Evolutionary conservation across 2,329 filamentous ascomycete genomes (phyloP), one percentile per base, ranked within the genome.

Genomic region (Dothideomycetes sp.): DNA sequence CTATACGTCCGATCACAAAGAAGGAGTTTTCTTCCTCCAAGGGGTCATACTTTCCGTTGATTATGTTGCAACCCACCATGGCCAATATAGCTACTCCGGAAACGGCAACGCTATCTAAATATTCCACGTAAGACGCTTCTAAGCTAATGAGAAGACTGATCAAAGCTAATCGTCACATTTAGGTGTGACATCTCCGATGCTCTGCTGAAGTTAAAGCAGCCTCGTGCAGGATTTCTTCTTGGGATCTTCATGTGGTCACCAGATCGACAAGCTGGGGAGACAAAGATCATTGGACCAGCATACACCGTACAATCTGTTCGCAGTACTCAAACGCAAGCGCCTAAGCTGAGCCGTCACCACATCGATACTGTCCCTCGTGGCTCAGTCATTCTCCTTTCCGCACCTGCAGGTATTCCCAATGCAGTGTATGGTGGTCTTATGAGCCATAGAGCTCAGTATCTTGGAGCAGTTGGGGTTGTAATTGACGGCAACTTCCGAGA

Each of bases 371-470:
- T 59, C 16, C 50, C 53, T 10, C 43, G 50, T 24, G 58, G 48
- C 16, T 52, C 50, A 19, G 54, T 63, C 3, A 54, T 63, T 5
- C 62, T 61, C 42, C 50, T 64, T 3, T 59, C 55, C 1, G 57
- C 60, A 37, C 61, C 61, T 0, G 52, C 51, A 35, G 51, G 48
- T 2, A 37, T 56, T 8, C 51, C 54, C 34, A 57, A 51, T 24
- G 59, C 60, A 4, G 60, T 56, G 40, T 64, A 53, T 51, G 61
- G 61, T 14, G 61, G 60, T 2, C 41, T 64, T 31, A 64, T 64
- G 61, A 57, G 52, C 24, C 57, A 54, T 4, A 47, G 59, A 3
- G 56, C 59, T 1, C 50, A 58, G 43, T 47, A 50, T 15, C 44
- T 56, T 2, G 60, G 58, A 4, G 60, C 59, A 3, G 52, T 51